These are phyloP conservation scores for Henckelia pumila DNA, from an alignment of 257 asterid species.

Conservation along the genomic window DNA sequence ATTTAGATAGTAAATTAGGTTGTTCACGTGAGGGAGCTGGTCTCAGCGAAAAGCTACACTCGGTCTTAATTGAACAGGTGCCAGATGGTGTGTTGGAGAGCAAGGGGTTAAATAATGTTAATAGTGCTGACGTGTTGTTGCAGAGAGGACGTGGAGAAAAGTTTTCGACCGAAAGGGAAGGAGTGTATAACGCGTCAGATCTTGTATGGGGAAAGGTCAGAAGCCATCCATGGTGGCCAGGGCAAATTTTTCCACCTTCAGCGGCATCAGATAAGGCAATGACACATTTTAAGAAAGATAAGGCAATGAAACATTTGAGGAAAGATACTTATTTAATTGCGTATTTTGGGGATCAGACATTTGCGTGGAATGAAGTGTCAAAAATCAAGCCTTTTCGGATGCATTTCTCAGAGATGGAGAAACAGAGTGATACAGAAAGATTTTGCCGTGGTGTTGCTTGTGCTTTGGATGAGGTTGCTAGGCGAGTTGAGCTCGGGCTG, in stretches of 20 bases:
- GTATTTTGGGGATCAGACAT: conserved; percentile 76
- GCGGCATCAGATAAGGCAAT: conserved; percentile 59
- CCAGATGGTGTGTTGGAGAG: conserved; percentile 26
- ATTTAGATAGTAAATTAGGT: no score
- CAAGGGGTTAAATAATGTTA: conserved; percentile 26
- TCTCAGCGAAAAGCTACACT: conserved; percentile 22
- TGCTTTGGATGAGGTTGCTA: conserved; percentile 58
- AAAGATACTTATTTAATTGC: conserved; percentile 55
- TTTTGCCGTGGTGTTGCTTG: conserved; percentile 51
- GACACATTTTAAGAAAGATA: conserved; percentile 40
- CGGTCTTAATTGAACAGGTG: conserved; percentile 18
- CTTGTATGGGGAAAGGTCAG: conserved; percentile 92
- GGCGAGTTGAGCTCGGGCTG: conserved; percentile 62
- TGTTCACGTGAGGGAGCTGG: no score
- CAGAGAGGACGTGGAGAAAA: conserved; percentile 35
- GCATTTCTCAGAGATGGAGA: conserved; percentile 59
- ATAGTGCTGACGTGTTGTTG: conserved; percentile 14
- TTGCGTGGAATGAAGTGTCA: conserved; percentile 77
- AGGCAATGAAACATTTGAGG: no score
- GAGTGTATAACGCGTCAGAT: conserved; percentile 50
- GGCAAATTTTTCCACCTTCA: conserved; percentile 62
- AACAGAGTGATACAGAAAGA: conserved; percentile 43
- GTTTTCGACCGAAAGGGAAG: conserved; percentile 45
- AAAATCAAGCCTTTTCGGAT: conserved; percentile 51
- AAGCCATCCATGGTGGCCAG: conserved; percentile 99